Base-by-base conservation (phyloP, 495 filamentous ascomycete genomes). In the Parachaetomium inaequale region DNA sequence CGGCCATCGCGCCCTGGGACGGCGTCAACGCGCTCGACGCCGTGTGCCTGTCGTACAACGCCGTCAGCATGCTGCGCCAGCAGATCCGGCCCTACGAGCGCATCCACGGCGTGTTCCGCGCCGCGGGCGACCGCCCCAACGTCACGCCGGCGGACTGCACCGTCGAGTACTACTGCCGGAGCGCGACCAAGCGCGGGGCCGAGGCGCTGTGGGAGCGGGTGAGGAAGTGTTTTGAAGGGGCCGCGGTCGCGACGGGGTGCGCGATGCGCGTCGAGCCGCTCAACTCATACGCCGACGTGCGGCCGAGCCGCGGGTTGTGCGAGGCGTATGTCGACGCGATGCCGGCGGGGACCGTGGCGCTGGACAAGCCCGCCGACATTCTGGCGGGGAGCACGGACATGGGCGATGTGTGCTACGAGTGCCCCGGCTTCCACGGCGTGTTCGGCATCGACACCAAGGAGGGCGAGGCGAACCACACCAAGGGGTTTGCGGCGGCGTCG, bases 11-110 rank as follows among this genome's bases (percentile, higher is more conserved):
- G 43, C 87, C 87, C 0, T 88, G 85, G 85, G 80, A 84, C 14
- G 84, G 84, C 7, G 74, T 86, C 62, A 88, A 88, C 65, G 85
- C 86, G 0, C 78, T 87, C 6, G 85, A 88, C 67, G 86, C 85
- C 7, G 71, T 85, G 10, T 80, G 86, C 15, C 72, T 81, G 0
- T 81, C 84, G 4, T 89, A 88, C 68, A 87, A 85, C 67, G 83
- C 79, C 59, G 72, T 88, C 36, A 77, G 82, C 21, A 79, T 88
- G 34, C 72, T 88, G 7, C 81, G 86, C 5, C 86, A 88, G 63
- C 86, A 88, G 68, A 83, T 83, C 26, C 64, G 54, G 0, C 74
- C 73, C 0, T 53, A 73, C 43, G 74, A 71, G 55, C 69, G 74
- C 29, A 71, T 72, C 50, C 72, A 74, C 43, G 69, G 67, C 1